Base-by-base conservation (phyloP, 78 protist species). In the Dictyostelium capitatum region DNA sequence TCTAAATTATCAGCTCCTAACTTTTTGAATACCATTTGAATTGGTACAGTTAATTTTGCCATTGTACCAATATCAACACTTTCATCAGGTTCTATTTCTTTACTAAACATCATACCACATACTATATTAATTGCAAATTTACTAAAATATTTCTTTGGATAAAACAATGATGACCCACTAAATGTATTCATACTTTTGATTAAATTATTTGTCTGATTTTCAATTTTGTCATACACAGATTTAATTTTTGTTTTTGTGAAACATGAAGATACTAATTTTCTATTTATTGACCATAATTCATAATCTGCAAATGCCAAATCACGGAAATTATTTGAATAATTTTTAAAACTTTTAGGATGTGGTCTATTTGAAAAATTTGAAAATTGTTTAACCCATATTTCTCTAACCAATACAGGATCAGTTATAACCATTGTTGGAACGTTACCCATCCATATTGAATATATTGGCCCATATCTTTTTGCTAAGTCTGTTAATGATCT, bases 391-490 rank as follows among this genome's bases (percentile, higher is more conserved):
- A 57, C 72, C 25, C 32, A 51, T 10, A 84, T 46, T 4, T 84
- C 83, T 6, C 73, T 46, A 8, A 84, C 57, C 11, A 53, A 5
- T 32, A 74, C 50, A 20, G 82, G 83, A 20, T 82, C 91, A 28
- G 59, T 47, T 2, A 84, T 43, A 1, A 84, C 82, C 4, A 84
- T 43, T 3, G 91, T 47, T 23, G 43, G 77, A 50, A 25, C 8
- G 47, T 84, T 82, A 8, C 91, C 91, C 78, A 84, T 72, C 80
- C 81, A 84, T 1, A 84, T 59, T 64, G 50, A 57, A 25, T 57
- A 84, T 4, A 72, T 65, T 8, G 46, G 25, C n/a, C 91, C 91
- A 74, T 75, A 84, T 25, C 20, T 59, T 59, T 84, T 54, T 4
- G 83, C 20, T 28, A 84, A 8, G n/a, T 59, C 81, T 5, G 23